Base-by-base conservation (phyloP, 1,139 yeast genomes). In the Suhomyces bribrorum region DNA sequence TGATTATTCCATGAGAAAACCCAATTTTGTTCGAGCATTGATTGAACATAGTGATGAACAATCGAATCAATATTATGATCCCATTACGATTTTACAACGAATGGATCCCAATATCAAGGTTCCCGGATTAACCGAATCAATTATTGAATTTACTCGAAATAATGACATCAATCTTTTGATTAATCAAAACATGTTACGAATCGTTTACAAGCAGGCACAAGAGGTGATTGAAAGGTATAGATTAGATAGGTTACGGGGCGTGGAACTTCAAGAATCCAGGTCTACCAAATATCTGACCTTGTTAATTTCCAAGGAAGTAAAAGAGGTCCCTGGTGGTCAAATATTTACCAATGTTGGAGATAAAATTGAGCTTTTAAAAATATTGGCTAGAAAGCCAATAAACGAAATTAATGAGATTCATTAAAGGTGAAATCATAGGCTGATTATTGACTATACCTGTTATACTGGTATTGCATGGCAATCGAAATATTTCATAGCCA, bases 11-110 rank as follows among this genome's bases (percentile, higher is more conserved):
- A 73, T 83, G 65, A 72, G 75, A 31, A 81, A 81, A 49, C 94
- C 96, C 0, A 68, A 70, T 12, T 89, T 87, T 56, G 83, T 90
- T 38, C 78, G 79, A 45, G 85, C 86, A 3, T 68, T 92, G 36
- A 73, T 92, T 40, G 83, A 85, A 45, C 72, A 79, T 38, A 81
- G 86, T 1, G 86, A 85, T 46, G 83, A 80, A 29, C 69, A 66
- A 32, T 61, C 72, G 4, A 61, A 59, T 42, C 57, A 62, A 20
- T 71, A 56, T 40, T 81, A 88, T 41, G 85, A 85, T 49, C 89
- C 95, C 0, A 72, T 83, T 8, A 74, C 77, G 1, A 81, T 90
- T 11, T 66, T 90, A 28, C 69, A 76, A 43, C 68, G 80, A 27
- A 82, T 90, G 47, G 87, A 94, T 0, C 63, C 65, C 4, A 68